Evolutionary conservation across 768 basidiomycete genomes (phyloP), one percentile per base, ranked within the genome.

Genomic region (Amanita rimosa): DNA sequence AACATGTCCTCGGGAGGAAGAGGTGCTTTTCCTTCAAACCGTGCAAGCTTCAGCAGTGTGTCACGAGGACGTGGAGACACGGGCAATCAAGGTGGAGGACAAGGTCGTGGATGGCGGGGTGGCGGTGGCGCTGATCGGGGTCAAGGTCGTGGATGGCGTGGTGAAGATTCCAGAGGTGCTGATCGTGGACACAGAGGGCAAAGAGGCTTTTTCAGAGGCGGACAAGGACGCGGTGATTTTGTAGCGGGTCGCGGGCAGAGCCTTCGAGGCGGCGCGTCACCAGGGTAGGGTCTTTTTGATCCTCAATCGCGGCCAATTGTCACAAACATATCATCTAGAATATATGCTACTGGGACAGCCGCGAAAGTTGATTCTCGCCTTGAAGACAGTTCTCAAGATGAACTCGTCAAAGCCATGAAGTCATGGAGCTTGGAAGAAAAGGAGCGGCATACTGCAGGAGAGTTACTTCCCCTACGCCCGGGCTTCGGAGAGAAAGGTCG

Each of bases 401-500:
- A 61, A 2, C 62, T 80, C 24, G 58, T 81, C 3, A 49, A 57
- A 6, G 57, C 66, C 0, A 66, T 73, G 52, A 61, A 61, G 24
- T 49, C 52, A 3, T 55, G 73, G 44, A 60, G 50, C 6, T 31
- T 71, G 13, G 60, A 61, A 17, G 52, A 57, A 6, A 61, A 64
- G 35, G 68, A 74, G 11, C 44, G 14, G 14, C 44, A 44, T 17
- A 29, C 7, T 4, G 29, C 26, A 31, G 44, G 44, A 44, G 16
- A 29, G n/a, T 29, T 29, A 14, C 61, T 89, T 36, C 81, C 82
- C 13, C 53, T 78, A 8, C 72, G 81, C 17, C 78, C 79, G 6
- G 76, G 69, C 13, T 83, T 72, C 53, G 81, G 83, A 0, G 76
- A 66, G 0, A 54, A 53, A 1, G 81, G 82, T 8, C 67, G 52